Base-by-base conservation (phyloP, 2,329 filamentous ascomycete species). In the Fusarium proliferatum region DNA sequence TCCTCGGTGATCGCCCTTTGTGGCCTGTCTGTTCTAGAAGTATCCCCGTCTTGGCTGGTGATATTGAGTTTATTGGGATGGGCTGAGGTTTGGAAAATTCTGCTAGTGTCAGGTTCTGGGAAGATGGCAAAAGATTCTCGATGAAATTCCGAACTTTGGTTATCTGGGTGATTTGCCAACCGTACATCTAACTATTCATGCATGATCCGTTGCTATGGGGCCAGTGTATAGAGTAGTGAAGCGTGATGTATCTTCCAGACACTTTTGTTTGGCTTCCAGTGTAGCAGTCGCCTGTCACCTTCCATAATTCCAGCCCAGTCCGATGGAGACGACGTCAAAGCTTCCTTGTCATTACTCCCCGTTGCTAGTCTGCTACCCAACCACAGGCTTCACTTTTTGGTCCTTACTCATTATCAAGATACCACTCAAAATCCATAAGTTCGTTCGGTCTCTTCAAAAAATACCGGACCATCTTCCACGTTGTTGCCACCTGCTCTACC, bases 41-140 rank as follows among this genome's bases (percentile, higher is more conserved):
- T 63, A 63, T 36, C 46, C 34, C 62, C 62, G 58, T 65, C 62
- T 65, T 65, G 62, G 62, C 62, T 42, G 9, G 15, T 30, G 15
- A 19, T 34, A 15, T 43, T 13, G 21, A 9, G 4, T 19, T 51
- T n/a, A 62, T 48, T 39, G 45, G 26, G 26, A 26, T 26, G 26
- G 26, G 39, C n/a, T 23, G 28, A 28, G n/a, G 5, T 26, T 26
- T 21, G 6, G 10, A 26, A 52, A 45, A 19, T 15, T 45, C 9
- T 39, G 19, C 23, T 23, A 34, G 48, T 23, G 26, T 9, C 6
- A 12, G 39, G 11, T 30, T 26, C 21, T 43, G 38, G 6, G 15
- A 30, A 3, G 4, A 39, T n/a, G 28, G 42, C 2, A 39, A 39
- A 28, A 3, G 28, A 3, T 28, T 28, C 28, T 28, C 8, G 28